Evolutionary conservation across 495 filamentous ascomycete species (phyloP), one percentile per base, ranked within the genome.

Genomic region (Xylaria longipes): DNA sequence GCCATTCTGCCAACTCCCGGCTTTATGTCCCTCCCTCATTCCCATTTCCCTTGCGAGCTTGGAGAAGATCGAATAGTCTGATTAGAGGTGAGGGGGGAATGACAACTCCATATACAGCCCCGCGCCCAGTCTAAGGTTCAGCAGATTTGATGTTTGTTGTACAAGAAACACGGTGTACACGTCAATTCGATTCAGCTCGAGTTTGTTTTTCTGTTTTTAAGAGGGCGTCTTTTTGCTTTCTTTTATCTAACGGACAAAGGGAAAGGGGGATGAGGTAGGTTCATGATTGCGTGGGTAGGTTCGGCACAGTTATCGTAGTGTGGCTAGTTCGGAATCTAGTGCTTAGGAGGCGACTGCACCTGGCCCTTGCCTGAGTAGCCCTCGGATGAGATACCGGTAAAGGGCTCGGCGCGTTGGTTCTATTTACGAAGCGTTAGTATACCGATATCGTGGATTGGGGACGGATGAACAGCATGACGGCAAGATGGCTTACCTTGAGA

Each of bases 321-420:
- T 41, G 56, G 70, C 64, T 41, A 39, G 3, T 41, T 48, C 33
- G 54, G 15, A 43, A 62, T 65, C 74, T 84, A 84, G 71, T 78
- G 58, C 75, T 80, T 83, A 63, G 80, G 76, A 63, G 84, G 81
- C 58, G 91, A 94, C 84, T 98, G 95, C 56, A 97, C 89, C 84
- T 91, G 88, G 73, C 94, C 94, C 81, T 89, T 87, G 82, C 94
- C 94, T 71, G 83, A 83, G 84, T 97, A 97, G 70, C 89, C 90
- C 80, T 93, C 89, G 77, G 90, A 90, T 74, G 92, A 89, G 82
- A 96, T 79, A 84, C 95, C 95, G 73, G 93, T 94, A 82, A 97
- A 90, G 58, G 96, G 94, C 83, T 99, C 94, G 75, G 92, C 90
- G 72, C 91, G 92, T 89, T 97, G 93, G 75, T 79, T 82, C 94